Conservation (phyloP, 2,329 filamentous ascomycete species). For the Fusarium drepaniforme region DNA sequence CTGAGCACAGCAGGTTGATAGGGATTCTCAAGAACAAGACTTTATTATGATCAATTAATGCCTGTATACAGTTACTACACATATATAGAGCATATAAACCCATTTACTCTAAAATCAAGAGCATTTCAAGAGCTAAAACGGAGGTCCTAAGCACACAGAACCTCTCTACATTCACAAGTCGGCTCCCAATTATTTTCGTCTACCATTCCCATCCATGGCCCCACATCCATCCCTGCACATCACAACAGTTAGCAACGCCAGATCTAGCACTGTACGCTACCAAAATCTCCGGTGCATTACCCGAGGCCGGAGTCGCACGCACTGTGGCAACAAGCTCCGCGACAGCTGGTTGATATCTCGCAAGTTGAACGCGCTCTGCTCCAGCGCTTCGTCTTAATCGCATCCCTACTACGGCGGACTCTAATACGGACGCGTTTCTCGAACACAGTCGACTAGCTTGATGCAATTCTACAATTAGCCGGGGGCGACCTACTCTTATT, state of each 20-base stretch:
- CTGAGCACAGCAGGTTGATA: neutral
- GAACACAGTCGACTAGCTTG: neutral
- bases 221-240: conserved; percentile 33
- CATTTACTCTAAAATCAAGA: neutral
- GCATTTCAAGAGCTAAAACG: neutral
- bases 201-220: neutral
- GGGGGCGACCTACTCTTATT: conserved; percentile 1
- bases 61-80: fast-evolving
- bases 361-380: conserved; percentile 42
- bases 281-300: neutral
- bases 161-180: neutral
- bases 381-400: conserved; percentile 23
- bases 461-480: conserved; percentile 5
- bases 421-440: conserved; percentile 22
- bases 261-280: conserved; percentile 19
- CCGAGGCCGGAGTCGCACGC: conserved; percentile 38
- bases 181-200: neutral
- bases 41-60: neutral
- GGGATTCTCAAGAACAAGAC: neutral
- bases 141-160: neutral
- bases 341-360: conserved; percentile 39
- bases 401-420: conserved; percentile 15
- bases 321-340: conserved; percentile 46
- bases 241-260: conserved; percentile 4
- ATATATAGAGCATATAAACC: fast-evolving